phyloP scores from a whole-genome alignment of 2,329 filamentous ascomycete species.

The Celoporthe dispersa region DNA sequence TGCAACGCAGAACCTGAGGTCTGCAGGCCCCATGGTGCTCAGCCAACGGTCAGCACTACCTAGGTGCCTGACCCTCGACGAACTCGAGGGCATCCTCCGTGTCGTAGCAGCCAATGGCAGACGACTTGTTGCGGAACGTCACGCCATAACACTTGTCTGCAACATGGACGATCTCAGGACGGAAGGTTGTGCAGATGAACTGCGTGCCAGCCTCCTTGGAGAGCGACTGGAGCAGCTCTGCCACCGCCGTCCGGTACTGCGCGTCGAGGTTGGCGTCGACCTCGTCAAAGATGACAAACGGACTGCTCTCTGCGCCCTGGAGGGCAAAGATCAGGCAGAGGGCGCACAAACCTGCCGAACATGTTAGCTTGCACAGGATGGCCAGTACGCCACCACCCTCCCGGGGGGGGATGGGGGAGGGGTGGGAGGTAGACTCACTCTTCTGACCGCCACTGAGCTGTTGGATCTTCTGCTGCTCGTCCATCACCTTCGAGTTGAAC shows the following conservation, averaged over 20 bases:
- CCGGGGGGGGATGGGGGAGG: not conserved
- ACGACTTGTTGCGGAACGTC: constrained; percentile 91
- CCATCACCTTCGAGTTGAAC: constrained; percentile 94
- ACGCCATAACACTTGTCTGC: constrained; percentile 99
- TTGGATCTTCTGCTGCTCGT: constrained; percentile 97
- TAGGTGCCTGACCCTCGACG: constrained; percentile 77
- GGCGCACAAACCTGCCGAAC: constrained; percentile 76
- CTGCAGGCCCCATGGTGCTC: not conserved
- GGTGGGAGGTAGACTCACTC: constrained; percentile 63
- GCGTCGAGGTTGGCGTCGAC: constrained; percentile 98
- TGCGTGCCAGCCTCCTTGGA: constrained; percentile 70
- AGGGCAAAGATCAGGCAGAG: constrained; percentile 99
- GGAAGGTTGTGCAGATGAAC: constrained; percentile 99
- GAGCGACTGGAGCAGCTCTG: constrained; percentile 81
- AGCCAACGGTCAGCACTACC: constrained; percentile 30
- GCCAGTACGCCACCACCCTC: not conserved
- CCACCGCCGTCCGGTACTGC: constrained; percentile 95
- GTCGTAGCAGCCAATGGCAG: constrained; percentile 87
- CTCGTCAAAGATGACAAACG: constrained; percentile 99
- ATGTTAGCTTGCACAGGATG: constrained; percentile 6
- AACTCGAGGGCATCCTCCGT: constrained; percentile 89
- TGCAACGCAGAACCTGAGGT: not conserved
- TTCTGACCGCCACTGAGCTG: constrained; percentile 97
- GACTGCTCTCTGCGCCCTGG: constrained; percentile 93
- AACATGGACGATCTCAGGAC: constrained; percentile 92